Evolutionary conservation across 2,329 filamentous ascomycete genomes (phyloP).

Genomic region (Epichloe brachyelytri): DNA sequence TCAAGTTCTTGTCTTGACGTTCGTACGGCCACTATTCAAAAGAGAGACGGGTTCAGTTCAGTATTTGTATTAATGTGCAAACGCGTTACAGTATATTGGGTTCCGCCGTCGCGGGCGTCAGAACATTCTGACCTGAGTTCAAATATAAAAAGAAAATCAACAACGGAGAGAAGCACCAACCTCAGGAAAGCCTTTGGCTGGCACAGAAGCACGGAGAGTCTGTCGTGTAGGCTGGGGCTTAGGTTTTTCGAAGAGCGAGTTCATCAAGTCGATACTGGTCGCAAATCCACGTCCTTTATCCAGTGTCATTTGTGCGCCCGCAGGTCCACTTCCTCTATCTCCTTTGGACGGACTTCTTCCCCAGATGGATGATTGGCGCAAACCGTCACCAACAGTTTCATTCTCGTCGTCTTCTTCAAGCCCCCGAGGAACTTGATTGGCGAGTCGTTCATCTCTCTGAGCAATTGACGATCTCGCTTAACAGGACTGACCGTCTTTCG

Average conservation of each 20-base stretch:
- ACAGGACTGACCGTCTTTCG: conserved; percentile 87
- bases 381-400: conserved; percentile 34
- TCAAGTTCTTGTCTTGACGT: conserved; percentile 58
- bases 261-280: conserved; percentile 92
- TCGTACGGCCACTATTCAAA: conserved; percentile 68
- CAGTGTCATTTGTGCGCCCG: conserved; percentile 20
- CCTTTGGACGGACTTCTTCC: conserved; percentile 18
- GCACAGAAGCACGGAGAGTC: conserved; percentile 36
- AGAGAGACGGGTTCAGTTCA: conserved; percentile 4
- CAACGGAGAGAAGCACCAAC: conserved; percentile 51
- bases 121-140: conserved; percentile 13
- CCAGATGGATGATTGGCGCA: conserved; percentile 27
- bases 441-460: conserved; percentile 47
- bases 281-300: conserved; percentile 55
- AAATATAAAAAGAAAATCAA: conserved; percentile 20
- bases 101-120: not conserved
- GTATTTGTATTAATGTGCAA: conserved; percentile 22
- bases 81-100: not conserved
- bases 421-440: conserved; percentile 17
- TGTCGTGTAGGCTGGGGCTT: conserved; percentile 46
- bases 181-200: conserved; percentile 63
- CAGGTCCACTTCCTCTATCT: conserved; percentile 16
- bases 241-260: conserved; percentile 73
- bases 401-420: conserved; percentile 16
- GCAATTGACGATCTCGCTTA: conserved; percentile 75